Base-by-base conservation (phyloP, 768 basidiomycete species). In the Termitomyces sp. region DNA sequence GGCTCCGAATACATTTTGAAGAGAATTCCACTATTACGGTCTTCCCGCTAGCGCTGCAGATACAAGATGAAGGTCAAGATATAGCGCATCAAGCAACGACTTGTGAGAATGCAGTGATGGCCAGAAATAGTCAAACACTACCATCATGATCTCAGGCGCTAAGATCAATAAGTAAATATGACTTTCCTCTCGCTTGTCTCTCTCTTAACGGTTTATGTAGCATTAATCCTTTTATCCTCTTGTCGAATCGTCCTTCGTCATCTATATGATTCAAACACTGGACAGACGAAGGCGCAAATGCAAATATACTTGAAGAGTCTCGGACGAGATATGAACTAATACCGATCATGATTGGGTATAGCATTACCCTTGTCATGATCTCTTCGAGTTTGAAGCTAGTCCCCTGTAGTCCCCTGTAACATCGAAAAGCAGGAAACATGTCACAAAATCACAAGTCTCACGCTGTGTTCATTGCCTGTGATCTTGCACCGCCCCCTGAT, bases 1-100 rank as follows among this genome's bases (percentile, higher is more conserved):
- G 44, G 28, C 14, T 58, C 48, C 14, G 53, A 45, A n/a, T 55
- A 57, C 57, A 57, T 60, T 45, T 36, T 48, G 16, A 14, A 28
- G n/a, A 11, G 2, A 41, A 20, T 20, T 18, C 20, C 24, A 38
- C 45, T 48, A 49, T 26, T 4, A 14, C 43, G 18, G 43, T 22
- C 24, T 35, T 35, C 24, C 24, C 14, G 26, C 26, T n/a, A 30
- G 16, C 14, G 47, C 24, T 20, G 30, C 8, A 40, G 16, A 26
- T 40, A 13, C 45, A 36, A 7, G 52, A n/a, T 22, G 30, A 47
- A 28, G 14, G 28, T 20, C 13, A 32, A 49, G 38, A 33, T 33
- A 11, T 24, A 51, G 33, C 35, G 22, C 26, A 46, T 51, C 35
- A 24, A 32, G 33, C 22, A 33, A 49, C 32, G 32, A 33, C 16